Evolutionary conservation across 2,329 filamentous ascomycete species (phyloP).

Genomic region (Colletotrichum lini): DNA sequence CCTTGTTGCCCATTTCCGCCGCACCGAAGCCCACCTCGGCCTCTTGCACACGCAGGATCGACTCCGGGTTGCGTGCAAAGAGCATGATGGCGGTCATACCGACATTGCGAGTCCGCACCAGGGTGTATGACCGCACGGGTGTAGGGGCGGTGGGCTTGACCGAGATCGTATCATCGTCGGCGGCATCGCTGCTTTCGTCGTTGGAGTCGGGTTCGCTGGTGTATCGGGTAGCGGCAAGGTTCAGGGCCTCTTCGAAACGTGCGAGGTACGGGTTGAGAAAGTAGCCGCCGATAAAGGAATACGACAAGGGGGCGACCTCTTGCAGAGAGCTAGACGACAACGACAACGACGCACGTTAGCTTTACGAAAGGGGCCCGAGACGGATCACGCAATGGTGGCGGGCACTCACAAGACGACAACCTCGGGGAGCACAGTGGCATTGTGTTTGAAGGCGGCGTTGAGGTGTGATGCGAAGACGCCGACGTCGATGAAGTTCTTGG

Average conservation of each 20-base stretch:
- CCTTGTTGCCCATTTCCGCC: constrained; percentile 95
- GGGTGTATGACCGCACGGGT: constrained; percentile 71
- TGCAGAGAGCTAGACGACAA: constrained; percentile 77
- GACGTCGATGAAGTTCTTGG: constrained; percentile 77
- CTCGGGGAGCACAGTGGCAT: constrained; percentile 63
- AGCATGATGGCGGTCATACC: constrained; percentile 94
- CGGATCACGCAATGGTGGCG: constrained; percentile 16
- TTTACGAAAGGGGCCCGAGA: neutral
- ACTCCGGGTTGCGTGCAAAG: constrained; percentile 77
- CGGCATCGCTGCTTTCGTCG: constrained; percentile 43
- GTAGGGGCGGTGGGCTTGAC: constrained; percentile 39
- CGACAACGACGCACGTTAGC: constrained; percentile 35
- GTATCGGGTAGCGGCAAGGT: constrained; percentile 71
- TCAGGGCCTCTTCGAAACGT: constrained; percentile 79
- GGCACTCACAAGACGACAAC: constrained; percentile 70
- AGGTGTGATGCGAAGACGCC: constrained; percentile 80
- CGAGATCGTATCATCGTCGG: constrained; percentile 41
- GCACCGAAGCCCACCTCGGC: constrained; percentile 88
- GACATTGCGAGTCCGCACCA: constrained; percentile 80
- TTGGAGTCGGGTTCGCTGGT: constrained; percentile 43
- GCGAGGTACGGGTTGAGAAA: constrained; percentile 83
- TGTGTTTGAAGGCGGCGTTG: constrained; percentile 69
- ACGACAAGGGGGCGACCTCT: constrained; percentile 87
- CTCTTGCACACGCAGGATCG: constrained; percentile 77
- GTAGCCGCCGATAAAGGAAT: constrained; percentile 88